Conservation (phyloP, 192 early-diverging fungal genomes). For the Coemansia nantahalensis region DNA sequence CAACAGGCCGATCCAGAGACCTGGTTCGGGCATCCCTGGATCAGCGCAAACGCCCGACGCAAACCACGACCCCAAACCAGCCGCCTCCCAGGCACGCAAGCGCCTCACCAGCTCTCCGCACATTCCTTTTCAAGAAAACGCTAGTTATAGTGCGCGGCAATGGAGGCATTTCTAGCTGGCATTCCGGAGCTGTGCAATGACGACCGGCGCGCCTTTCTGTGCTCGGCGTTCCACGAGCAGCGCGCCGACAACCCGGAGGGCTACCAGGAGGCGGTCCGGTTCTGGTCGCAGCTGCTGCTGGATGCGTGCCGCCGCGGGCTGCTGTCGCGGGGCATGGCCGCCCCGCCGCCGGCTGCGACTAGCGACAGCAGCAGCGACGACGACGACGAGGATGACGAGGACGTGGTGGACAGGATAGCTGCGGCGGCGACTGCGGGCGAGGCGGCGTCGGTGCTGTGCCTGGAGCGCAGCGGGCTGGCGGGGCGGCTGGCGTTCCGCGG, state of each 20-base stretch:
- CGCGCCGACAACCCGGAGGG: slow-evolving; percentile 42
- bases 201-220: slow-evolving; percentile 47
- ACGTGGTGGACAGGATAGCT: slow-evolving; percentile 8
- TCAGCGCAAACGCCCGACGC: too few relatives aligned
- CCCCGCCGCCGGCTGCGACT: background rate
- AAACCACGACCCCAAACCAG: too few relatives aligned
- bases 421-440: background rate
- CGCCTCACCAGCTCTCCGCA: too few relatives aligned
- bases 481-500: slow-evolving; percentile 21
- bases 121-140: too few relatives aligned
- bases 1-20: too few relatives aligned
- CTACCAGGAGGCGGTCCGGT: slow-evolving; percentile 23
- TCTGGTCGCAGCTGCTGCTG: slow-evolving; percentile 28
- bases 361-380: background rate
- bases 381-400: background rate
- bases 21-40: too few relatives aligned
- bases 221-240: slow-evolving; percentile 33
- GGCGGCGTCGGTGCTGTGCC: slow-evolving; percentile 20
- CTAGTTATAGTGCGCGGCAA: too few relatives aligned
- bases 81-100: too few relatives aligned
- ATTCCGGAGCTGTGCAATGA: slow-evolving; percentile 20
- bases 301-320: slow-evolving; percentile 15
- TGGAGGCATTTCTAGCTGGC: slow-evolving; percentile 13
- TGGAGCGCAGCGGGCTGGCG: slow-evolving; percentile 11
- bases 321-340: background rate